Evolutionary conservation across 2,329 filamentous ascomycete genomes (phyloP).

Genomic region (Neofusicoccum sp.): DNA sequence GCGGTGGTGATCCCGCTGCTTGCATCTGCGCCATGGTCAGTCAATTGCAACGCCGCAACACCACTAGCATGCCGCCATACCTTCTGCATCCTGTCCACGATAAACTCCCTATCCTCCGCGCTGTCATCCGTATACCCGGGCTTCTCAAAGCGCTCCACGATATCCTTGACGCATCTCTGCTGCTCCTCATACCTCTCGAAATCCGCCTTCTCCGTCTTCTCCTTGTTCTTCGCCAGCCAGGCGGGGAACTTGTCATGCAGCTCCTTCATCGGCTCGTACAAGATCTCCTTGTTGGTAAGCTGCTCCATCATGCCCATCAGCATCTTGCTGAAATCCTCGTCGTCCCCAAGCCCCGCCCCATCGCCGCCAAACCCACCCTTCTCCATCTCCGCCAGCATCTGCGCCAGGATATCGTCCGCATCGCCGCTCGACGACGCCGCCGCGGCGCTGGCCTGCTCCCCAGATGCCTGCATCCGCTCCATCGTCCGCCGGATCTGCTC

Average conservation of each 20-base stretch:
- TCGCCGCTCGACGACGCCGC: conserved; percentile 61
- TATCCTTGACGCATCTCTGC: conserved; percentile 76
- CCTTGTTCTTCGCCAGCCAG: conserved; percentile 81
- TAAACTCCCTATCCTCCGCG: conserved; percentile 80
- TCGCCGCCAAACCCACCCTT: conserved; percentile 59
- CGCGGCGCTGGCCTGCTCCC: conserved; percentile 77
- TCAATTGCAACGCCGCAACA: not conserved
- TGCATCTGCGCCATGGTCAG: conserved; percentile 73
- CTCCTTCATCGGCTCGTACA: conserved; percentile 99
- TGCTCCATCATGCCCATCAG: conserved; percentile 99
- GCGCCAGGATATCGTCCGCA: conserved; percentile 79
- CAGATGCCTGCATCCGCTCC: conserved; percentile 92
- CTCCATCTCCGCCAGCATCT: conserved; percentile 89
- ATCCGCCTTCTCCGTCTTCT: conserved; percentile 67
- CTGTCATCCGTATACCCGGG: conserved; percentile 81
- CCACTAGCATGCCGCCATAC: conserved; percentile 53
- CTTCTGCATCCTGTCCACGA: conserved; percentile 98
- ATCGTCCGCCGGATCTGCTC: conserved; percentile 93
- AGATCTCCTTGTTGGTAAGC: conserved; percentile 94
- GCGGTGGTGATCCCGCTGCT: conserved; percentile 85
- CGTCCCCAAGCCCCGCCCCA: conserved; percentile 51
- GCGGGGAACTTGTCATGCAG: conserved; percentile 86
- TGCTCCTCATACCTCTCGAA: conserved; percentile 80
- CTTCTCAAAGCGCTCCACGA: conserved; percentile 86
- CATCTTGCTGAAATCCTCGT: conserved; percentile 93